Evolutionary conservation across 345 rosid species (phyloP).

Genomic region (Salix dunnii): DNA sequence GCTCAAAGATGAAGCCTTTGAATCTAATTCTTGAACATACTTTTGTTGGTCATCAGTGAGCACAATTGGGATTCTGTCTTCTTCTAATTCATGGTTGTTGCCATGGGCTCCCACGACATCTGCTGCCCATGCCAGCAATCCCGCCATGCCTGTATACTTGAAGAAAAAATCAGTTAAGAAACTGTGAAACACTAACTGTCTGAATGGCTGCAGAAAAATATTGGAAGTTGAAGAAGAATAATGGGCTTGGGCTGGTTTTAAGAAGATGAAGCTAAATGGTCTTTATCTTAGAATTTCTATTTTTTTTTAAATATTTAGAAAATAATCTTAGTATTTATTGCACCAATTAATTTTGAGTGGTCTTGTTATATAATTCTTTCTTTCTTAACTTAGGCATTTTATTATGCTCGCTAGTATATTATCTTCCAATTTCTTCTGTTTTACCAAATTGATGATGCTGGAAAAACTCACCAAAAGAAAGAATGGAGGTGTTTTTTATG

Average conservation of each 20-base stretch:
- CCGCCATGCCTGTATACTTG: constrained; percentile 49
- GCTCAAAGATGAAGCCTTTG: constrained; percentile 63
- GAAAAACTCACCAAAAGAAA: too few relatives aligned
- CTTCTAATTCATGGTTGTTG: constrained; percentile 35
- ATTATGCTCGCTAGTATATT: too few relatives aligned
- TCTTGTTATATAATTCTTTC: too few relatives aligned
- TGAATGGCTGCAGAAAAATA: not conserved
- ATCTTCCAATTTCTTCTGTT: too few relatives aligned
- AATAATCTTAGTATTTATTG: too few relatives aligned
- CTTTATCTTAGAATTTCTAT: too few relatives aligned
- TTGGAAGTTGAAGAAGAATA: not conserved
- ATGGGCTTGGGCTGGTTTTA: not conserved
- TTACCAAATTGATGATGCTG: too few relatives aligned
- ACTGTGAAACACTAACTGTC: not conserved
- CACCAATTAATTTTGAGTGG: too few relatives aligned
- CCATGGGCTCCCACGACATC: constrained; percentile 80
- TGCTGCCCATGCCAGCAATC: constrained; percentile 91
- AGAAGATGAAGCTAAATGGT: not conserved
- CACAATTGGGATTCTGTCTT: constrained; percentile 42
- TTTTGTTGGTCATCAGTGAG: constrained; percentile 63
- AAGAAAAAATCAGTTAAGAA: not conserved
- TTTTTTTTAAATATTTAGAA: too few relatives aligned
- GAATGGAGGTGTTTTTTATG: too few relatives aligned
- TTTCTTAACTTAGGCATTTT: too few relatives aligned
- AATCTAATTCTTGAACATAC: constrained; percentile 64